phyloP scores from a whole-genome alignment of 805 yeast species.

The Naumovozyma castellii region DNA sequence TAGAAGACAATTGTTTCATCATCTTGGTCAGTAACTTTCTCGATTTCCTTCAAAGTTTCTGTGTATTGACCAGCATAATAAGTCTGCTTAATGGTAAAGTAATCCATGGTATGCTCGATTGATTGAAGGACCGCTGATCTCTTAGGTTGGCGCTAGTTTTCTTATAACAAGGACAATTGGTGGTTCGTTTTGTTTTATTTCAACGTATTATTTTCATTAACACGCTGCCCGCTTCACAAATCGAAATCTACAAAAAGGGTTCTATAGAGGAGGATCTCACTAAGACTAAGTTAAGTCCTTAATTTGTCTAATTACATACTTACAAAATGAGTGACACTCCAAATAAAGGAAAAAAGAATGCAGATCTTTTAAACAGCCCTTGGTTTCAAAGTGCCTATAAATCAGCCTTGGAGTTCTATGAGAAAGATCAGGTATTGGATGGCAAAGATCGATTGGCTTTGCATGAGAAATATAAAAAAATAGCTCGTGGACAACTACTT shows the following conservation, averaged over 20 bases:
- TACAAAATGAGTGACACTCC: background rate
- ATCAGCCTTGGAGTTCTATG: constrained; percentile 40
- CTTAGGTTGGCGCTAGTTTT: too few species aligned
- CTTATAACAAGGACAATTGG: background rate
- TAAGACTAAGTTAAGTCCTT: too few species aligned
- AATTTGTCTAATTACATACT: too few species aligned
- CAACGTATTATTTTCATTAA: background rate
- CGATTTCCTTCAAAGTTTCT: constrained; percentile 34
- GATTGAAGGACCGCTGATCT: too few species aligned
- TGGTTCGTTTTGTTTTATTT: background rate
- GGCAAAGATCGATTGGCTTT: constrained; percentile 35
- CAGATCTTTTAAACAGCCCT: constrained; percentile 13
- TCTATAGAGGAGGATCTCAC: background rate
- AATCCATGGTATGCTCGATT: constrained; percentile 37
- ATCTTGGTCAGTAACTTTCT: constrained; percentile 30
- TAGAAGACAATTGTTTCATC: constrained; percentile 26
- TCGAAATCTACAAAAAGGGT: background rate
- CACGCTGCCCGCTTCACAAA: background rate
- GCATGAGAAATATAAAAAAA: constrained; percentile 31
- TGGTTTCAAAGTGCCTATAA: constrained; percentile 34
- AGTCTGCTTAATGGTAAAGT: constrained; percentile 46
- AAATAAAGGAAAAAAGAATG: background rate
- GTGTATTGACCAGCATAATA: constrained; percentile 52
- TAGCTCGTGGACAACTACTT: constrained; percentile 29
- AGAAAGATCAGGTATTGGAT: constrained; percentile 37